Conservation (phyloP, 1,139 yeast genomes). For the Debaryomycetaceae sp. region DNA sequence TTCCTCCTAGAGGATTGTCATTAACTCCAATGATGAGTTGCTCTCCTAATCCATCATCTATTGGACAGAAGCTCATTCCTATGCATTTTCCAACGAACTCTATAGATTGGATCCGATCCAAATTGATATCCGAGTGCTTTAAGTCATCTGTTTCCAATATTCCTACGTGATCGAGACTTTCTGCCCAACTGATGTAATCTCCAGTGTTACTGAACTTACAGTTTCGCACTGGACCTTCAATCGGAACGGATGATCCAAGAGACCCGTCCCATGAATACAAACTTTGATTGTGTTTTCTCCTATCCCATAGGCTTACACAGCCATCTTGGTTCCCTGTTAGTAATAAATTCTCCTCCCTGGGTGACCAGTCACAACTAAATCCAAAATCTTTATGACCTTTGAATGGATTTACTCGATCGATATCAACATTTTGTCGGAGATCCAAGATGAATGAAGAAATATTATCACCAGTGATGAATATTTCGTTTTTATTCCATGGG, state of each 20-base stretch:
- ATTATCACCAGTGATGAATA: constrained; percentile 52
- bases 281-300: constrained; percentile 27
- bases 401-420: constrained; percentile 15
- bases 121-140: constrained; percentile 9
- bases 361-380: constrained; percentile 61
- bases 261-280: constrained; percentile 36
- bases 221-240: constrained; percentile 51
- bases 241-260: constrained; percentile 19
- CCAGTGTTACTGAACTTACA: constrained; percentile 48
- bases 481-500: constrained; percentile 30
- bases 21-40: constrained; percentile 50
- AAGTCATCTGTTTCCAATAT: constrained; percentile 38
- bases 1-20: constrained; percentile 59
- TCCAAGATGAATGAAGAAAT: constrained; percentile 44
- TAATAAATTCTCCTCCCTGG: constrained; percentile 35
- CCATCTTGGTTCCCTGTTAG: constrained; percentile 64
- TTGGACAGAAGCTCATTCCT: constrained; percentile 50
- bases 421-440: constrained; percentile 21
- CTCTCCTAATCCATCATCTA: constrained; percentile 45
- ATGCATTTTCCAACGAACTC: constrained; percentile 58
- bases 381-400: constrained; percentile 55
- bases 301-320: constrained; percentile 53
- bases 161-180: constrained; percentile 59
- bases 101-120: constrained; percentile 41
- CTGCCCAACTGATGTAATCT: constrained; percentile 52